These are phyloP conservation scores for Vaccinium corymbosum DNA, from an alignment of 148 eudicot species.

Conservation along the genomic window DNA sequence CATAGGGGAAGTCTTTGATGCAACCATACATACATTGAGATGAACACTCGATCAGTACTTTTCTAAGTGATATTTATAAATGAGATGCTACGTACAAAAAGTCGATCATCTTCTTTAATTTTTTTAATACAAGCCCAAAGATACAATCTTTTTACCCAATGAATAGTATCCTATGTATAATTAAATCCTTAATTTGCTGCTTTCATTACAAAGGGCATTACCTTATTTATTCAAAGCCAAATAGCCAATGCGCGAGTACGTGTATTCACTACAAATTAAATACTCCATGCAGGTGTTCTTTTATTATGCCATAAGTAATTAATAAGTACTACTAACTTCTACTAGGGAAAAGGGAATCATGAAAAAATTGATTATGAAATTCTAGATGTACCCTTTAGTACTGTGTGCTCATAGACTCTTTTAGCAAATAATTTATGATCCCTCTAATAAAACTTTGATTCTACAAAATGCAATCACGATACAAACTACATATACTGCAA, in stretches of 20 bases:
- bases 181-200: not conserved
- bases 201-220: conserved; percentile 9
- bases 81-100: conserved; percentile 2
- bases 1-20: not conserved
- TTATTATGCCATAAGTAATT: not conserved
- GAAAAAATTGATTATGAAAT: not conserved
- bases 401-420: not conserved
- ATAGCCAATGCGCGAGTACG: not conserved
- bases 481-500: no score
- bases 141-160: conserved; percentile 7
- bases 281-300: not conserved
- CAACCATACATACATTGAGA: not conserved
- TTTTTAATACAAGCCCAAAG: conserved; percentile 9
- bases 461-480: no score
- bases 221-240: not conserved
- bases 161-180: not conserved
- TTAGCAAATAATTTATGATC: not conserved
- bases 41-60: not conserved
- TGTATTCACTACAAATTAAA: not conserved
- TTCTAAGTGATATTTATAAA: not conserved
- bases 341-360: not conserved
- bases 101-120: conserved; percentile 5
- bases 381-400: no score
- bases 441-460: not conserved
- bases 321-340: not conserved